These are phyloP conservation scores for Coemansia sp. DNA, from an alignment of 192 early-diverging fungal species.

Conservation along the genomic window DNA sequence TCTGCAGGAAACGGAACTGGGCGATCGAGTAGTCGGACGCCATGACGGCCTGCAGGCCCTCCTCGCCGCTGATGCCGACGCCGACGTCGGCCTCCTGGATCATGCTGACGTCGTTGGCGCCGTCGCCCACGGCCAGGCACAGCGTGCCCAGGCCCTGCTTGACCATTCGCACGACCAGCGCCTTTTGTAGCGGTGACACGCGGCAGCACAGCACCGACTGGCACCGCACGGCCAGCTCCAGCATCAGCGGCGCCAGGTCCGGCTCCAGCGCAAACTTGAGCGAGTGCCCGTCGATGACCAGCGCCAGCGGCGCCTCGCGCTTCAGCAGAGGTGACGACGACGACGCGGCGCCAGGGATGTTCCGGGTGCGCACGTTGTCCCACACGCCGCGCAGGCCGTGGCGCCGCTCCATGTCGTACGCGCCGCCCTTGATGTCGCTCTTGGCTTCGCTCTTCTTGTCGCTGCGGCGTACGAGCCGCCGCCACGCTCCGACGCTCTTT, in stretches of 20 bases:
- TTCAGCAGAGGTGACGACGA: constrained; percentile 7
- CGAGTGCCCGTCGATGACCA: constrained; percentile 94
- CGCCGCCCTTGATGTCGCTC: not conserved
- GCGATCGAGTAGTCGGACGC: constrained; percentile 92
- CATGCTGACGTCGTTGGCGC: constrained; percentile 98
- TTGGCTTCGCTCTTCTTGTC: not conserved
- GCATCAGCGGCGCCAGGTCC: constrained; percentile 59
- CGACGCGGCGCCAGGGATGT: constrained; percentile 29
- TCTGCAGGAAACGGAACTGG: constrained; percentile 85
- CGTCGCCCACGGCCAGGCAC: constrained; percentile 94
- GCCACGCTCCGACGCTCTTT: constrained; percentile 43
- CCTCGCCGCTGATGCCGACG: constrained; percentile 92
- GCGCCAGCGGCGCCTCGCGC: constrained; percentile 56
- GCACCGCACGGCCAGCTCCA: constrained; percentile 80
- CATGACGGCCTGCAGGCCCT: constrained; percentile 94
- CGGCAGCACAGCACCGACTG: constrained; percentile 93
- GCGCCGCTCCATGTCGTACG: constrained; percentile 27
- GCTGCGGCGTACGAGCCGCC: constrained; percentile 23
- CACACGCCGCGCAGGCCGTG: constrained; percentile 48
- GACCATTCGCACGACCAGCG: constrained; percentile 89
- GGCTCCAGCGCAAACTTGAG: constrained; percentile 76
- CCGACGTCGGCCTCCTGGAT: constrained; percentile 98
- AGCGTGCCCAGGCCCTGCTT: constrained; percentile 81
- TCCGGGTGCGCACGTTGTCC: constrained; percentile 56
- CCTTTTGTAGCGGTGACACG: constrained; percentile 96